Evolutionary conservation across 306 rosid species (phyloP), one percentile per base, ranked within the genome.

Genomic region (Nissolia schottii): DNA sequence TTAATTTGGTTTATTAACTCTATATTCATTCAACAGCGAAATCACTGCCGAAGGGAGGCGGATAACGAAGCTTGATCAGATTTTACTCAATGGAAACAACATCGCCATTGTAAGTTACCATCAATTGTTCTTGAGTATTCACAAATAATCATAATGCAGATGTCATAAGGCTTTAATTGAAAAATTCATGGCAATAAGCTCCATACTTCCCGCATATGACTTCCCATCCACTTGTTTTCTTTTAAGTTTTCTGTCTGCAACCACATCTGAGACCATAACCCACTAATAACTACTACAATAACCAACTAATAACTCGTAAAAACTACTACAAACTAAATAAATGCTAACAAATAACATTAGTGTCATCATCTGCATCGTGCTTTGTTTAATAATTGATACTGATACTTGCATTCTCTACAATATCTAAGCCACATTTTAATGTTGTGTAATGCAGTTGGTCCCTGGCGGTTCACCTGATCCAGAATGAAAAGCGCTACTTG

Each of bases 1-100:
- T 27, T 82, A 53, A 60, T 43, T 64, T 75, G 81, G 10, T 73
- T 59, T 55, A 24, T 73, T 82, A 41, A 38, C 51, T 85, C 40
- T 41, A 11, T 43, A 45, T 77, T 57, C 58, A 16, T 64, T 11
- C 50, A n/a, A 50, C 87, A 91, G 99, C 76, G 97, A 94, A 77
- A 91, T 91, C 76, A 94, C 99, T 51, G 75, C 96, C 14, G 97
- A 94, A 82, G 99, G 99, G 83, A 91, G 95, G 76, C 84, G 97
- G 79, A 91, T 94, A 80, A 94, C 99, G 58, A 94, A 94, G 84
- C 92, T 94, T 67, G 99, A 94, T 66, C 99, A 94, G 88, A 94
- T 94, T 77, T 84, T 94, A 75, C 95, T 94, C 50, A 91, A 91
- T 19, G 97, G 98, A 72, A 94, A 94, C 93, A 91, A 94, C 80